Conservation (phyloP, 2,329 filamentous ascomycete species). For the Decorospora gaudefroyi region DNA sequence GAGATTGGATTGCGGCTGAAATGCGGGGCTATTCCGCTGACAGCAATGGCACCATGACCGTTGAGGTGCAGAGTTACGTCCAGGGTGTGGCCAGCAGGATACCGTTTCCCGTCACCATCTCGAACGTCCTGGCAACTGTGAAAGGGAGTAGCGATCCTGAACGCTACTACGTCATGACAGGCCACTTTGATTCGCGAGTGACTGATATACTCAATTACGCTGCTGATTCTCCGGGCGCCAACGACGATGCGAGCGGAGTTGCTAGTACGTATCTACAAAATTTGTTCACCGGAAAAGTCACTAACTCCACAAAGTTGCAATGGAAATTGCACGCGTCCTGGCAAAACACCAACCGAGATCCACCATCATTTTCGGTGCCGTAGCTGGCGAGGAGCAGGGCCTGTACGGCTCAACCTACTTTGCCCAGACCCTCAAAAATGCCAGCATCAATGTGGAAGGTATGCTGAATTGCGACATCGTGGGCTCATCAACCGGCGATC, state of each 20-base stretch:
- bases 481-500: conserved; percentile 55
- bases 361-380: conserved; percentile 61
- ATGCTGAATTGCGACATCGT: conserved; percentile 65
- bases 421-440: conserved; percentile 58
- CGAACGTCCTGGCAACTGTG: conserved; percentile 56
- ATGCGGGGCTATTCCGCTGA: conserved; percentile 55
- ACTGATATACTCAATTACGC: conserved; percentile 58
- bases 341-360: conserved; percentile 55
- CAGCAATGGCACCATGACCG: conserved; percentile 57
- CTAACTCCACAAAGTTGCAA: conserved; percentile 47
- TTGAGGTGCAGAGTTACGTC: conserved; percentile 58
- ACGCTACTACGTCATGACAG: conserved; percentile 59
- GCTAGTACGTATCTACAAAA: conserved; percentile 42
- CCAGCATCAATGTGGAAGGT: conserved; percentile 59
- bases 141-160: conserved; percentile 56
- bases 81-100: conserved; percentile 56
- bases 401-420: conserved; percentile 59
- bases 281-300: neutral
- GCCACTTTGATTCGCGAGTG: conserved; percentile 61
- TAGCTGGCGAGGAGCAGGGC: conserved; percentile 63
- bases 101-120: conserved; percentile 57
- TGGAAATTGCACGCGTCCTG: conserved; percentile 61
- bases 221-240: conserved; percentile 60
- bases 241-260: conserved; percentile 62
- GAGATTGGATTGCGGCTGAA: conserved; percentile 61